Base-by-base conservation (phyloP, 306 rosid species). In the Cucurbita moschata region DNA sequence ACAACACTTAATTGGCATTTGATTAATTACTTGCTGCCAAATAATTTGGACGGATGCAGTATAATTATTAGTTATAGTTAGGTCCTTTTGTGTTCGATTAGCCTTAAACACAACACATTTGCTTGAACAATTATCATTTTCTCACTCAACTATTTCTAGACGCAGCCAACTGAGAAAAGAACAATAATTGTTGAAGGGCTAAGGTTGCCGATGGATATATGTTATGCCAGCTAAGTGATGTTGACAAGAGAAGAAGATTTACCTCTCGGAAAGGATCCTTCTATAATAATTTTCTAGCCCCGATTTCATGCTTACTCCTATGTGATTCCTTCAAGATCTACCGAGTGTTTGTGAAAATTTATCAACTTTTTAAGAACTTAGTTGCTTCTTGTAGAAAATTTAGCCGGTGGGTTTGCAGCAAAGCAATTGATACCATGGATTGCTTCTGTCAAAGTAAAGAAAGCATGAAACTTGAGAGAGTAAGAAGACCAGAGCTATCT, bases 141-240 rank as follows among this genome's bases (percentile, higher is more conserved):
- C 59, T 54, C 44, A 69, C 50, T 69, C 74, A 69, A 13, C 43
- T 68, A 23, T 26, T 50, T 69, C 13, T 30, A 68, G 38, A 68
- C 52, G 42, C 73, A 47, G 56, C 40, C 42, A 46, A 67, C 56
- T 67, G 21, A 47, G 73, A 46, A 21, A 40, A 26, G 38, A 67
- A 67, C 73, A 67, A 67, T 67, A 68, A 68, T 68, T 68, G 73
- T 68, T 68, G 72, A 35, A 66, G 54, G 54, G 72, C 54, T 44
- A 66, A 66, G 72, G 72, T 66, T 66, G 74, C 60, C 47, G 14
- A 51, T 51, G 60, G 74, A 50, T 70, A 70, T 51, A 70, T 49
- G 35, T 50, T 70, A 51, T 30, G 60, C 74, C 74, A 70, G 74
- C 74, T 30, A 70, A 70, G 60, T 15, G 74, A 70, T 16, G 74